Base-by-base conservation (phyloP, 2,329 filamentous ascomycete genomes). In the Trichoderma brevicompactum region DNA sequence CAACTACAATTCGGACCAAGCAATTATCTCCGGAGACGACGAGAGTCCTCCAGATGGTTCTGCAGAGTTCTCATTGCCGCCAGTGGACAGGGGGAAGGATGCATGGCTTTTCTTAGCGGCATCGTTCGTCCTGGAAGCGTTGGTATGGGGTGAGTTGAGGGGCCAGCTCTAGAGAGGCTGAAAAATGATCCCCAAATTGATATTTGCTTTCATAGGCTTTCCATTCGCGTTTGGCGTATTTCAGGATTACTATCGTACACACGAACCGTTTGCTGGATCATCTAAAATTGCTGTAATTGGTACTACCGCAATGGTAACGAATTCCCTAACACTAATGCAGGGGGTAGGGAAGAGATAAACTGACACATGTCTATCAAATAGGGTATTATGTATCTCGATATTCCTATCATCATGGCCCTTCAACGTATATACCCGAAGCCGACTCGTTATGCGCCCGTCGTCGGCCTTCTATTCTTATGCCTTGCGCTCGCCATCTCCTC, bases 141-240 rank as follows among this genome's bases (percentile, higher is more conserved):
- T 77, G 9, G 75, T 74, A 5, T 77, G 75, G 75, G 75, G 75
- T 75, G 56, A 59, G 65, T 65, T 65, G 61, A 41, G 19, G 6
- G 15, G 12, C 15, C 9, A 32, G 12, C 12, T 12, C 13, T 38
- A 7, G 13, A 7, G 7, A 48, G 8, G 15, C 40, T 32, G 9
- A 17, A 23, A 44, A 13, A 19, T 17, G 10, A 15, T 58, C 13
- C 17, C 34, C 19, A 17, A 36, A 13, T 48, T n/a, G n/a, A 32
- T 44, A 5, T 28, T 28, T 5, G 23, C 23, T 28, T 28, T 17
- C 2, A n/a, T 19, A 89, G 87, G 87, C 2, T 89, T 90, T 66
- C 83, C 86, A 0, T 85, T 86, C 64, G 82, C 86, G 1, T 91
- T 86, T 70, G 88, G 88, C 52, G 82, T 91, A 40, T 90, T 91